These are phyloP conservation scores for Hyphopichia homilentoma DNA, from an alignment of 805 yeast species.

Conservation along the genomic window DNA sequence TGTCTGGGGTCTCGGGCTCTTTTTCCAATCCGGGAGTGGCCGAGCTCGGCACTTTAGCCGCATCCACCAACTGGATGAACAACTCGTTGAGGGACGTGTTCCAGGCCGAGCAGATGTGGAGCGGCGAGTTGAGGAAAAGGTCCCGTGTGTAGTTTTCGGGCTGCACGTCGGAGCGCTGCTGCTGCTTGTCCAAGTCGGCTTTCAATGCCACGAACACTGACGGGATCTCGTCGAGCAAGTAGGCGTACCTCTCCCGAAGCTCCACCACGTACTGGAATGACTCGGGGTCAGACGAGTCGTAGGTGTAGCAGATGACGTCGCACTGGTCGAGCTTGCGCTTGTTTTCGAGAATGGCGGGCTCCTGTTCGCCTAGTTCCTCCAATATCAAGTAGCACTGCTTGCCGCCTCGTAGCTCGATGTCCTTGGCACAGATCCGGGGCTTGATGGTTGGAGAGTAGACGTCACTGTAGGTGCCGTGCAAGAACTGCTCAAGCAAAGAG, in stretches of 20 bases:
- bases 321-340: constrained; percentile 69
- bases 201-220: constrained; percentile 86
- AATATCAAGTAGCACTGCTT: constrained; percentile 89
- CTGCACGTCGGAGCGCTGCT: constrained; percentile 78
- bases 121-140: constrained; percentile 68
- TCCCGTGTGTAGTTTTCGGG: constrained; percentile 83
- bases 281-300: constrained; percentile 95
- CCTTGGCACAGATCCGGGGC: constrained; percentile 82
- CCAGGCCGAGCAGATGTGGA: constrained; percentile 92
- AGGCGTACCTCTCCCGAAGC: constrained; percentile 56
- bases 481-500: constrained; percentile 75
- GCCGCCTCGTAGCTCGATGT: constrained; percentile 91
- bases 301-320: constrained; percentile 85
- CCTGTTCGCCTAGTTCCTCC: constrained; percentile 87
- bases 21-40: constrained; percentile 70
- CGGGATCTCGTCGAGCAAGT: constrained; percentile 64
- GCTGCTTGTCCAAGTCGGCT: constrained; percentile 94
- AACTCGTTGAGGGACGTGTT: constrained; percentile 78
- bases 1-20: constrained; percentile 57
- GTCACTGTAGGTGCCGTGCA: constrained; percentile 69
- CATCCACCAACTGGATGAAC: constrained; percentile 82
- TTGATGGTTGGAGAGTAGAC: constrained; percentile 76
- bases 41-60: constrained; percentile 72
- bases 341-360: constrained; percentile 77
- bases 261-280: constrained; percentile 81